Evolutionary conservation across 805 yeast species (phyloP).

Genomic region (Wickerhamomyces silvicola): DNA sequence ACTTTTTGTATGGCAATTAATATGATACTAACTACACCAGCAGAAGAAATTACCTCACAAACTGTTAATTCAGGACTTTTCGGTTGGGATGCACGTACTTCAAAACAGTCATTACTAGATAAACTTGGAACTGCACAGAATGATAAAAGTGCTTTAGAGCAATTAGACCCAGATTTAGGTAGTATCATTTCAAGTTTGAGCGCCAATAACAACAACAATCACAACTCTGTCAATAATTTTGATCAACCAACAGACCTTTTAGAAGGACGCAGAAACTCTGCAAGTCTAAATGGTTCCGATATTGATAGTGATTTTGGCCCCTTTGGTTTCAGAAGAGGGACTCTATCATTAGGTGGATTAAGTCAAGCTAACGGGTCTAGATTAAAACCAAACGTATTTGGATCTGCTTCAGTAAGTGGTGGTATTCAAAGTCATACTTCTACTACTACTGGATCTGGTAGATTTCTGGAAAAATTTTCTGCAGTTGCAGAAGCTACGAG

Average conservation of each 20-base stretch:
- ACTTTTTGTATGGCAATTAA: no score
- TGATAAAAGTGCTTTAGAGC: conserved; percentile 8
- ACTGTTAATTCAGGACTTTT: no score
- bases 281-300: conserved; percentile 28
- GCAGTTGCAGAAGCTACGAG: conserved; percentile 65
- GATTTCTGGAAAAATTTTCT: conserved; percentile 57
- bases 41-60: no score
- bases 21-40: no score
- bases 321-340: conserved; percentile 43
- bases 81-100: no score
- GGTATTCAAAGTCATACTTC: conserved; percentile 27
- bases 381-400: conserved; percentile 36
- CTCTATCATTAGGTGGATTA: conserved; percentile 34
- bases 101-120: neutral
- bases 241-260: conserved; percentile 8
- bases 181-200: conserved; percentile 26
- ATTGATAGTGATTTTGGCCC: conserved; percentile 32
- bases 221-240: conserved; percentile 8
- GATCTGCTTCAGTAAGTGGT: conserved; percentile 57
- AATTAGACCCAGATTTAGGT: conserved; percentile 22
- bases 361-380: conserved; percentile 22
- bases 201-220: conserved; percentile 16
- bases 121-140: neutral
- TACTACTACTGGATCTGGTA: conserved; percentile 25
- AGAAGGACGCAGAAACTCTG: conserved; percentile 31